Evolutionary conservation across 2,329 filamentous ascomycete species (phyloP).

Genomic region (Tolypocladium cylindrosporum): DNA sequence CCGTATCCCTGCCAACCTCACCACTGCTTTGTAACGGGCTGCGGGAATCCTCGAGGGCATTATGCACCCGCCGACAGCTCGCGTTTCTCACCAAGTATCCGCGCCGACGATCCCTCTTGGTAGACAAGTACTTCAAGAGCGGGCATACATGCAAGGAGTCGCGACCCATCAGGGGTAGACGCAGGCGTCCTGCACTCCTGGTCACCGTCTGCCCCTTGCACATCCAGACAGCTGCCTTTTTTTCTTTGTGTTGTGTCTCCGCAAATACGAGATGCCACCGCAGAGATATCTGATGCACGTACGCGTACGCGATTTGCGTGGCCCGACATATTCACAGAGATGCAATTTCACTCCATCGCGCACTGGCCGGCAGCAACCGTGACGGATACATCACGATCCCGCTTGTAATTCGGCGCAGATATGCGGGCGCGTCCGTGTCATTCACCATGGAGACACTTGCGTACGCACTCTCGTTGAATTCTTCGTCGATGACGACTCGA

Average conservation of each 20-base stretch:
- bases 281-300: neutral
- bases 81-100: neutral
- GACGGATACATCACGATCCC: neutral
- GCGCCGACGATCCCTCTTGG: neutral
- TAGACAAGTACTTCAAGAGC: neutral
- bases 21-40: neutral
- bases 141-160: neutral
- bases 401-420: neutral
- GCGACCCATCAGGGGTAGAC: neutral
- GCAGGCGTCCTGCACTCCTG: neutral
- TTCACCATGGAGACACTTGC: neutral
- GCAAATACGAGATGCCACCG: neutral
- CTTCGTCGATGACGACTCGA: neutral
- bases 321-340: neutral
- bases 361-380: too few relatives aligned
- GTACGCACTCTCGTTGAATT: neutral
- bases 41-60: neutral
- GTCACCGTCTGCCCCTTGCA: neutral
- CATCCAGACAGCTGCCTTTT: neutral
- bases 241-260: neutral
- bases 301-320: neutral
- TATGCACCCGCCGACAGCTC: neutral
- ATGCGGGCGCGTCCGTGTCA: neutral
- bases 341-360: neutral
- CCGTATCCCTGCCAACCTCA: neutral